Evolutionary conservation across 2,329 filamentous ascomycete species (phyloP), one percentile per base, ranked within the genome.

Genomic region (Stachybotrys echinatus): DNA sequence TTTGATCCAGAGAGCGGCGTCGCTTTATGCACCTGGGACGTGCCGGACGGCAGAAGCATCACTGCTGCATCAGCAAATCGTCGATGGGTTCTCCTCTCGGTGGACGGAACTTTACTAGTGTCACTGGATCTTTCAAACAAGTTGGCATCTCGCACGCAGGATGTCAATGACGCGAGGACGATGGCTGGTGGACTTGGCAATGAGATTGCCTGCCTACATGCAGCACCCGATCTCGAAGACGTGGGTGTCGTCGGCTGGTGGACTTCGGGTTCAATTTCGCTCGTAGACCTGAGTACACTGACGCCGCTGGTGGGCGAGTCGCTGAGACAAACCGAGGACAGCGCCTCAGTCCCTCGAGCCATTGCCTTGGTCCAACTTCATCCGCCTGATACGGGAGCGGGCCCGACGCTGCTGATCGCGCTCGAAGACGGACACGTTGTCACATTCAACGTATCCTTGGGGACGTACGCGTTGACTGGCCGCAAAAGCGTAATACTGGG

Each of bases 391-490:
- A 50, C 67, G 8, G n/a, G n/a, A n/a, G 69, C 73, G 6, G 80
- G 80, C 0, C 87, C 90, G 1, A 96, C 88, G 0, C 75, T 99
- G 0, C 88, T 99, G 53, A 80, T 96, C 27, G 88, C 92, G 12
- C 88, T 96, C 80, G 90, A 95, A 45, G 92, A 97, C 67, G 94
- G 94, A 4, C 89, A 88, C 53, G 88, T 99, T 1, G 79, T 95
- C 47, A 94, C 88, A 0, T 97, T 92, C 63, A 81, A 83, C 27
- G 78, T 96, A 34, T 80, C 88, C 27, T 67, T 73, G 1, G 59
- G 69, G 0, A 79, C 80, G n/a, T 81, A 80, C 52, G 72, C 80
- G 0, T 71, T 97, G 3, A 85, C 84, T 0, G 79, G 83, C 1
- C 84, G 86, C 54, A 96, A 92, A 64, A 91, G 84, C 58, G 85